Percentiles rank a stretch among this genome's conserved stretches.
These are phyloP conservation scores for Mycogone perniciosa DNA, from an alignment of 2,329 filamentous ascomycete species.

Conservation along the genomic window DNA sequence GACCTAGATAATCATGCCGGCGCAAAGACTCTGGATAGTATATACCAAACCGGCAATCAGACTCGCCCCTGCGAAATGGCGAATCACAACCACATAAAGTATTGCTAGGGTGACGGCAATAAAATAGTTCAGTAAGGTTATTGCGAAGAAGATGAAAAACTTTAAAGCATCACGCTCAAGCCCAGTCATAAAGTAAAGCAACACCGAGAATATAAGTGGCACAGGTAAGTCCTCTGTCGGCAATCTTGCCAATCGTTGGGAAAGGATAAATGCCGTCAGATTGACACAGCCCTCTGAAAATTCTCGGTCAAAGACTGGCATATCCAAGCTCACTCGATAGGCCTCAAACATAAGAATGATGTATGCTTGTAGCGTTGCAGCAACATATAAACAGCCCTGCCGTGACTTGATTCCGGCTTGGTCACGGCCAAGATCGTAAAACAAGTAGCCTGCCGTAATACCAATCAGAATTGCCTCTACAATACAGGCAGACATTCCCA, in stretches of 20 bases:
- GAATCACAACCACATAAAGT: constrained; percentile 56
- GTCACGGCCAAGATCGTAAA: constrained; percentile 57
- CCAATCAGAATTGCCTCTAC: constrained; percentile 66
- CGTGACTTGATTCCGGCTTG: constrained; percentile 67
- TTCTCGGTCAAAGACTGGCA: constrained; percentile 70
- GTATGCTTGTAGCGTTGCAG: constrained; percentile 67
- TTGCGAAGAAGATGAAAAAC: constrained; percentile 66
- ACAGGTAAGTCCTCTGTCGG: constrained; percentile 68
- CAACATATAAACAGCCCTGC: constrained; percentile 66
- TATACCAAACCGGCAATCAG: constrained; percentile 66
- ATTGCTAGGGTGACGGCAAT: constrained; percentile 67
- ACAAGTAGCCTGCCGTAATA: constrained; percentile 67
- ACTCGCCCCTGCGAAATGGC: constrained; percentile 64
- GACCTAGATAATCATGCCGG: constrained; percentile 69
- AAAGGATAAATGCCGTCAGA: constrained; percentile 62
- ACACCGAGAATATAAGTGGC: constrained; percentile 61
- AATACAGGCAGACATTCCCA: constrained; percentile 66
- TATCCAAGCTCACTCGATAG: constrained; percentile 68
- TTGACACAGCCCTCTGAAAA: constrained; percentile 65
- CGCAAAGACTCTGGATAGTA: constrained; percentile 67
- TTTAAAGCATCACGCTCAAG: constrained; percentile 57
- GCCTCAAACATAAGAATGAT: constrained; percentile 70
- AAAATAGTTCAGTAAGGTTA: constrained; percentile 65
- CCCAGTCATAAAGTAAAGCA: constrained; percentile 74
- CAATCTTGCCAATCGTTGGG: constrained; percentile 60